Base-by-base conservation (phyloP, 352 stramenopile genomes). In the Pythium vanterpoolii region DNA sequence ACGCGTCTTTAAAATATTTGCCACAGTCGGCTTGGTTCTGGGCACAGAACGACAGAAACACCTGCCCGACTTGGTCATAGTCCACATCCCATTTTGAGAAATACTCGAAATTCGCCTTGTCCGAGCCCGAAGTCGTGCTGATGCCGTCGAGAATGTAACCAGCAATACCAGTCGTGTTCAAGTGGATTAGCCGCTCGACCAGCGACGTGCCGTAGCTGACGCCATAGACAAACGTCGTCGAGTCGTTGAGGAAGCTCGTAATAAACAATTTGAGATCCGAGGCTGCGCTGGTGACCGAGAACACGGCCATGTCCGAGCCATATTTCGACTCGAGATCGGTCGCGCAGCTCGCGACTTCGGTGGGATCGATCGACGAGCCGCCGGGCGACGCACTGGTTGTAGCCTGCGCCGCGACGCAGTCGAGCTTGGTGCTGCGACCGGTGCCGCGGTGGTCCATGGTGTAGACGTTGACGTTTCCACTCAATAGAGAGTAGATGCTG, bases 391-490 rank as follows among this genome's bases (percentile, higher is more conserved):
- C 68, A 5, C 23, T 23, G 0, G 62, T 59, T 19, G 30, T 56
- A 5, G 72, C 74, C 54, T 83, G 64, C 0, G 76, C 70, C 0
- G 73, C 76, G 1, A 73, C 44, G 36, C 74, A 86, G 33, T 74
- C 58, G 18, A 86, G 61, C 31, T 70, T 68, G 19, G 44, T 56
- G 48, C 73, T 83, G 13, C 76, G 69, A 2, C 69, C 76, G 5
- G 76, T 83, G 27, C 76, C 76, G 16, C 74, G 76, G 43, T 86
- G 76, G 56, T 83, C 76, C 56, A 86, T 65, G 16, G 76, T 83
- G 70, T 89, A 89, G 26, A 86, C 68, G 47, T 74, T 74, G 16
- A 83, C 52, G 1, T 69, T 70, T 10, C 40, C 52, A n/a, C 73
- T 68, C 5, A 73, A 42, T 5, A 73, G 23, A 7, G 42, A 14